Evolutionary conservation across 345 rosid genomes (phyloP), one percentile per base, ranked within the genome.

Genomic region (Anacardium occidentale): DNA sequence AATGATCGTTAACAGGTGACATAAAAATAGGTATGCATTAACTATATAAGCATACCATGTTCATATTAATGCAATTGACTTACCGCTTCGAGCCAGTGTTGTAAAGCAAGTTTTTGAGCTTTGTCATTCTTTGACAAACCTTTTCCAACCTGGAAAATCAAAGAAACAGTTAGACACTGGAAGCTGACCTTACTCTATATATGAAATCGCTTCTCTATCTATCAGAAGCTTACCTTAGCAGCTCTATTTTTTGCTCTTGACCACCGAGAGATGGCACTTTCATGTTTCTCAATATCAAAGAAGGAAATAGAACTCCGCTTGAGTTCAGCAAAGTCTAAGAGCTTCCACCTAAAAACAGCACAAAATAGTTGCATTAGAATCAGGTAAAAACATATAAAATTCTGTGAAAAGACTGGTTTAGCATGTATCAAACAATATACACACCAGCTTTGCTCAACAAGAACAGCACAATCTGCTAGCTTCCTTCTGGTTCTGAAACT

Each of bases 1-100:
- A 56, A 67, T 54, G 66, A 74, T 75, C 60, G 77, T 78, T 37
- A 71, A 69, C 42, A 56, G 64, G 12, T 24, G 56, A 24, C n/a
- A 6, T 37, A 52, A 53, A 22, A 69, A 37, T 5, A 63, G 60
- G 11, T 14, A 17, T 7, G 51, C 20, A 56, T 20, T 64, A 25
- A 22, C 13, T 53, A 45, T 47, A 22, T 26, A 8, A 2, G 32
- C 12, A 44, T 12, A 53, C 29, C 54, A 40, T 12, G 10, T 50
- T 65, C 52, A 51, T 7, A 58, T 12, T 61, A 58, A 29, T 18
- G 70, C 20, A 37, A 17, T n/a, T 54, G 54, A 84, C 98, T 82
- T 83, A 95, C 99, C 5, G 99, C 99, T 78, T 93, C 99, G 71
- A 95, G 98, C 99, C 98, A 95, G 75, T 95, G 98, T 73, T 91